Base-by-base conservation (phyloP, 2,329 filamentous ascomycete genomes). In the Gremmenia infestans region DNA sequence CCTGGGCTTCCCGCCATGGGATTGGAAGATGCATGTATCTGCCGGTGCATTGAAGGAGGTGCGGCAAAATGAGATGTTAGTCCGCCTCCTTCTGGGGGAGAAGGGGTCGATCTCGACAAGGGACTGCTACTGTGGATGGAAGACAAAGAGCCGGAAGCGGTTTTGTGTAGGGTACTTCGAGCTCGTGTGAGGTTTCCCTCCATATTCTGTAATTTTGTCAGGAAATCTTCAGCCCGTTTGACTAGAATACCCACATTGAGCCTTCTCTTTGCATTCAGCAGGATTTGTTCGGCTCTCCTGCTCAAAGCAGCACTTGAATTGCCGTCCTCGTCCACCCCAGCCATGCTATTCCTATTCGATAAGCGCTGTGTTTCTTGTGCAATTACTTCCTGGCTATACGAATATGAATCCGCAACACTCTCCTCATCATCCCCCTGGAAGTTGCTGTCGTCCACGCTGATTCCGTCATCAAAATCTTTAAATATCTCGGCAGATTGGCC, bases 211-310 rank as follows among this genome's bases (percentile, higher is more conserved):
- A 55, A 42, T 32, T 25, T n/a, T 25, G 54, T 66, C 49, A 67
- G 60, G 43, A 56, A 55, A 37, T 53, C 15, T 17, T 12, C 28
- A 35, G 11, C 36, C 23, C 22, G 36, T 28, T 28, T 35, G 25
- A 42, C 11, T 51, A 22, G 35, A 50, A 17, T 39, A 73, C 89
- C 71, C 78, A 95, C 91, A 68, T 89, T 94, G 59, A 97, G 78
- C 64, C 91, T 81, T 70, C 85, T 87, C 75, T 97, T 97, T 35
- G 93, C 93, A 72, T 96, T 96, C 54, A 91, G 90, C 54, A 97
- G 78, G 68, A 97, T 97, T 67, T 92, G 80, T 70, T 97, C 92
- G 1, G 92, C 92, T 65, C 91, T 83, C 63, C 87, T 86, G 70
- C 90, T 93, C 60, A 96, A 74, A 23, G 89, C 85, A 15, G 81